Conservation (phyloP, 345 rosid species). For the Linum trigynum region DNA sequence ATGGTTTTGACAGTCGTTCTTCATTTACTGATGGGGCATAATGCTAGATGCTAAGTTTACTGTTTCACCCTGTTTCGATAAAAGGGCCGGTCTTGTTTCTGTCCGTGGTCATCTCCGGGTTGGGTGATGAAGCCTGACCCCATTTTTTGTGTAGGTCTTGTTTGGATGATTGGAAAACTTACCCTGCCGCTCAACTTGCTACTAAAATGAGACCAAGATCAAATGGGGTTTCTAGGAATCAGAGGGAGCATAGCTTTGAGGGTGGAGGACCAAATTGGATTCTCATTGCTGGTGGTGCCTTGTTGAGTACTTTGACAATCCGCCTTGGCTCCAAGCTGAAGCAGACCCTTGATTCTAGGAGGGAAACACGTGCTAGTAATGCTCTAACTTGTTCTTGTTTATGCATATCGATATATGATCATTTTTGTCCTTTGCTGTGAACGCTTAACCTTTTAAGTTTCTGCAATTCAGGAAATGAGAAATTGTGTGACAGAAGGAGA, state of each 20-base stretch:
- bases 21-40: not conserved
- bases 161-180: conserved; percentile 35
- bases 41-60: not conserved
- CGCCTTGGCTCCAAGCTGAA: conserved; percentile 86
- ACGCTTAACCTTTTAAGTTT: conserved; percentile 12
- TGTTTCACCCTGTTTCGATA: not conserved
- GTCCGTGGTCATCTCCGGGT: too few relatives aligned
- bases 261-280: conserved; percentile 80
- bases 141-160: conserved; percentile 34
- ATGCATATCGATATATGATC: conserved; percentile 4
- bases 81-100: not conserved
- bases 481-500: conserved; percentile 36
- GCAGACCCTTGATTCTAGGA: conserved; percentile 58
- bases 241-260: conserved; percentile 32
- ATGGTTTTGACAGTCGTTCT: not conserved
- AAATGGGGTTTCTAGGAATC: conserved; percentile 41
- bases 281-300: conserved; percentile 87
- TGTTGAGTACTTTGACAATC: conserved; percentile 81
- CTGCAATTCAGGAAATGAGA: conserved; percentile 35
- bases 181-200: conserved; percentile 14
- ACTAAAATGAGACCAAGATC: conserved; percentile 56
- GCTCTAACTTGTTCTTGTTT: conserved; percentile 28
- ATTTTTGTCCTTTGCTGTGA: not conserved
- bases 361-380: conserved; percentile 32
- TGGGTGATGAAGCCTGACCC: not conserved